Evolutionary conservation across 345 rosid species (phyloP), one percentile per base, ranked within the genome.

Genomic region (Ceriops decandra): DNA sequence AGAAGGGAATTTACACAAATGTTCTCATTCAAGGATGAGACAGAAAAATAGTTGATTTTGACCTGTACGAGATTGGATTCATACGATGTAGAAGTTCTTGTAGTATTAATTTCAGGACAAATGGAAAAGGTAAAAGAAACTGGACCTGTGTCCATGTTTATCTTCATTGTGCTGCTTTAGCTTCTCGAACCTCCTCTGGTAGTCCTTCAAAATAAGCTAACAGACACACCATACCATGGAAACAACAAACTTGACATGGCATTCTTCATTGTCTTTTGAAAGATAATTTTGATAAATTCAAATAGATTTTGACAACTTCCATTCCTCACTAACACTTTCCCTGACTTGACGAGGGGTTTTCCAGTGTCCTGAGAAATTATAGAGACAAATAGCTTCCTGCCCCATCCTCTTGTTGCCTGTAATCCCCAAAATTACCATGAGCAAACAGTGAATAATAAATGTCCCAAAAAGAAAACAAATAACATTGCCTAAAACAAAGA

Each of bases 341-440:
- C 79, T 7, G 87, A 82, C 74, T 79, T 85, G 56, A 66, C 30
- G 0, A 84, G 52, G 17, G 80, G 77, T 73, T 85, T 88, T 21
- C 88, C 87, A 2, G 85, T 84, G 59, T 85, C 88, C 9, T 62
- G 72, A 0, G 82, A 85, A 61, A 84, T 42, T 32, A 85, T 57
- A 16, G 83, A 81, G 70, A 88, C 77, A 65, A 68, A 71, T 47
- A 88, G 88, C 73, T 78, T 85, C 73, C 76, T 85, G 79, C 84
- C 88, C 90, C 92, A 85, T 81, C 88, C 90, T 77, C 82, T 84
- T n/a, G 93, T 88, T 28, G 86, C 90, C 90, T 88, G 71, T 71
- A 77, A 52, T 67, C 28, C 9, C 63, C 71, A 76, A 67, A 58
- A 27, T 42, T 9, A 16, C 59, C 26, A 22, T 10, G 59, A 56